Evolutionary conservation across 1,284 basidiomycete genomes (phyloP), one percentile per base, ranked within the genome.

Genomic region (Takashimella koratensis): DNA sequence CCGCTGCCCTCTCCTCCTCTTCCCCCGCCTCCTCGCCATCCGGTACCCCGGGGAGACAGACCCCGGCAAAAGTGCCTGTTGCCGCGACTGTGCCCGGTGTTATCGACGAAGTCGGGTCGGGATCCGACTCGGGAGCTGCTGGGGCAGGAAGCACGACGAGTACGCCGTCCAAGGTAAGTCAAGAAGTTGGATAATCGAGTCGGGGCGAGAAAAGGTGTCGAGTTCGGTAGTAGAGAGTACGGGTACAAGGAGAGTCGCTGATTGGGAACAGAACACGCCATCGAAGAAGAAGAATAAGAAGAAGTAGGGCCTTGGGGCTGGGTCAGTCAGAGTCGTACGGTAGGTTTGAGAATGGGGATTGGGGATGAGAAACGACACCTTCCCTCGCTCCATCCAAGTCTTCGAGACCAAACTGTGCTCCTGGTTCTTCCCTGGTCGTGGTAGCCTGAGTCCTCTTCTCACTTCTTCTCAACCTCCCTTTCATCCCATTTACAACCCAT

Each of bases 211-310:
- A 44, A 51, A n/a, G 49, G 49, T 11, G 49, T 51, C 21, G 49
- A 44, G 26, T 27, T 21, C 22, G 43, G 40, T n/a, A 51, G 45
- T 10, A 45, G 43, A 1, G 45, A 44, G 49, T 62, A 64, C 24
- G 27, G 51, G 27, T 16, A 40, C n/a, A n/a, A n/a, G 30, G 30
- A 36, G 10, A 16, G 30, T 36, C 8, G 30, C 30, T 36, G 30
- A 36, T 36, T 36, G 8, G 16, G 30, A 36, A 36, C 10, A 43
- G 47, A 44, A 26, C 23, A 47, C 21, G 27, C 22, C 45, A 19
- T 19, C 19, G 23, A 47, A 47, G 45, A 25, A 23, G 22, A 25
- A 23, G 45, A 93, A 95, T 74, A 95, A 95, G 85, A 90, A 89
- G 80, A 85, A 80, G 88, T 90, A 63, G 21, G 19, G 11, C 23